Conservation (phyloP, 352 stramenopile species). For the Globisporangium paroecandrum region DNA sequence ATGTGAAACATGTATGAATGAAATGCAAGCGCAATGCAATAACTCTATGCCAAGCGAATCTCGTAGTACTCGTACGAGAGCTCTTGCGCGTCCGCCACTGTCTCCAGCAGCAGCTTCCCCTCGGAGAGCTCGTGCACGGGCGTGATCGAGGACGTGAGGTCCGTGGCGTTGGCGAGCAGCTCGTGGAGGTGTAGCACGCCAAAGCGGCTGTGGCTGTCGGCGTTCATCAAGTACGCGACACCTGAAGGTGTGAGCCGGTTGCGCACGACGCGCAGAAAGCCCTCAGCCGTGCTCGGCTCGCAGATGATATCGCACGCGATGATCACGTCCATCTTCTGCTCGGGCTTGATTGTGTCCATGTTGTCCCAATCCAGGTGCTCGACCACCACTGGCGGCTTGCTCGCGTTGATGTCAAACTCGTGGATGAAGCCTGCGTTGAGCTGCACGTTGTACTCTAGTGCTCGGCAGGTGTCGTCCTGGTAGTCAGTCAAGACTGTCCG, state of each 20-base stretch:
- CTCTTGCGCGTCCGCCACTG: conserved; percentile 68
- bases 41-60: conserved; percentile 43
- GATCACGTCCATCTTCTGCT: conserved; percentile 68
- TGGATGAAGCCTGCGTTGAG: conserved; percentile 76
- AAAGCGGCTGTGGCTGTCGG: conserved; percentile 84
- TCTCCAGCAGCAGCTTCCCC: conserved; percentile 63
- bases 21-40: not conserved
- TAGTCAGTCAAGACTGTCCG: conserved; percentile 78
- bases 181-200: conserved; percentile 72
- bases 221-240: conserved; percentile 85
- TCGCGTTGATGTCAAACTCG: conserved; percentile 36
- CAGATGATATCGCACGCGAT: conserved; percentile 88
- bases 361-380: conserved; percentile 76
- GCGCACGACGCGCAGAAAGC: conserved; percentile 76
- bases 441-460: conserved; percentile 74
- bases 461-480: conserved; percentile 74
- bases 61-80: conserved; percentile 88
- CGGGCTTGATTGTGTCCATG: conserved; percentile 54
- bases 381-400: conserved; percentile 51
- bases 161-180: conserved; percentile 44
- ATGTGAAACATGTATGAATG: not conserved
- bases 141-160: conserved; percentile 72
- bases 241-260: conserved; percentile 47
- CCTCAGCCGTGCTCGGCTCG: conserved; percentile 80
- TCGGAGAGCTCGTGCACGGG: conserved; percentile 57